A percentile compares a stretch with the other conserved stretches of the same genome.
Evolutionary conservation across 2,329 filamentous ascomycete species (phyloP).

Genomic region (Cryphonectria radicalis): DNA sequence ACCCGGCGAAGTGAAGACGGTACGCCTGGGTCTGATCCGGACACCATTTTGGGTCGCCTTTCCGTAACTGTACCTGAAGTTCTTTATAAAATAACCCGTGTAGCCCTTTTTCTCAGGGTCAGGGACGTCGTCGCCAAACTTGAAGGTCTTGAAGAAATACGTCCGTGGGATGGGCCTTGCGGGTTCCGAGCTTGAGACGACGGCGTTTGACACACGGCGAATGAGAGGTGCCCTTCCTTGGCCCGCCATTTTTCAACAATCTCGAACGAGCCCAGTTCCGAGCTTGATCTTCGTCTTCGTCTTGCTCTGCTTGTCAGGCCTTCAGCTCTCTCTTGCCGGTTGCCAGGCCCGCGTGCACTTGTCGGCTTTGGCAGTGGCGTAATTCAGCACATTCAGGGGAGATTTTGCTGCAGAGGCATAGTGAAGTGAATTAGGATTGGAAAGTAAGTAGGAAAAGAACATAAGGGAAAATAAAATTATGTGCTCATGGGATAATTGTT

Average conservation of each 20-base stretch:
- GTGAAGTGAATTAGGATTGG: not conserved
- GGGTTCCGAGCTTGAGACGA: not conserved
- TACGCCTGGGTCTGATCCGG: not conserved
- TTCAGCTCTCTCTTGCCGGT: not conserved
- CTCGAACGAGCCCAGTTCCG: not conserved
- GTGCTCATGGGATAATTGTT: not conserved
- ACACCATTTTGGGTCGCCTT: not conserved
- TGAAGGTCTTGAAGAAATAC: not conserved
- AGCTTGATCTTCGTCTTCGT: not conserved
- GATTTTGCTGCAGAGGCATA: not conserved
- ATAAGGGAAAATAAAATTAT: not conserved
- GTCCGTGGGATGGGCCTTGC: not conserved
- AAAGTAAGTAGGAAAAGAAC: not conserved
- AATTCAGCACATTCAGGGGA: not conserved
- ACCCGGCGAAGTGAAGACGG: slow-evolving; percentile 12
- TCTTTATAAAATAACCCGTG: not conserved
- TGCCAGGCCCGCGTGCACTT: not conserved
- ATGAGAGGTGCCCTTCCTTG: not conserved
- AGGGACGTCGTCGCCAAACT: not conserved
- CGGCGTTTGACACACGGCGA: not conserved
- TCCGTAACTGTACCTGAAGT: not conserved
- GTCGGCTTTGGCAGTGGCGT: not conserved
- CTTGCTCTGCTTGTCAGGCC: not conserved
- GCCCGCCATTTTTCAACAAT: not conserved
- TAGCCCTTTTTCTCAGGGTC: not conserved